Base-by-base conservation (phyloP, 2,329 filamentous ascomycete species). In the Didymella arachidicola region DNA sequence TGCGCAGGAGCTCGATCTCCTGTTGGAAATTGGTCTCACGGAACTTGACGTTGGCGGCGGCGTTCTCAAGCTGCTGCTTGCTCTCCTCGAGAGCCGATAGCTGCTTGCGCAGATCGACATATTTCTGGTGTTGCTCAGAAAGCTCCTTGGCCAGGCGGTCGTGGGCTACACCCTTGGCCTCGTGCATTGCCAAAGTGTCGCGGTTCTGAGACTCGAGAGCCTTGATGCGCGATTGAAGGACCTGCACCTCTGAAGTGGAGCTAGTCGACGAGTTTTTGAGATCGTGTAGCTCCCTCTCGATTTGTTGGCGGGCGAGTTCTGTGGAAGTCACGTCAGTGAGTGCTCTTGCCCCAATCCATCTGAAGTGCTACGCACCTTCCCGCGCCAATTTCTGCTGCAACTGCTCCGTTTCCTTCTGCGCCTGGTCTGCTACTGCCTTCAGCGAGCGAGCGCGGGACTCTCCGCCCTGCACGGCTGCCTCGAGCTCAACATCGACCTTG, bases 121-220 rank as follows among this genome's bases (percentile, higher is more conserved):
- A 91, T 75, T 96, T 96, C 71, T 94, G 88, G 72, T 98, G 94
- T 70, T 96, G 92, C 50, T 90, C 86, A 39, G 93, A 89, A 19
- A 99, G 85, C 70, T 99, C 95, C 58, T 93, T 89, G 4, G 92
- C 88, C 2, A 99, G 84, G 60, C 88, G 88, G 66, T 97, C 91
- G 73, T 97, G 92, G 36, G 93, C 91, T 10, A 87, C 87, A 53
- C 91, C 92, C 78, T 97, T 97, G 18, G 92, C 89, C 72, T 98
- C 94, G 61, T 98, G 88, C 32, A 97, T 87, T 41, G 91, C 89
- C 4, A 98, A 80, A 14, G 93, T 94, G 64, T 97, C 94, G 61
- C 95, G 89, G 73, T 97, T 98, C 7, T 94, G 95, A 0, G 91
- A 88, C 78, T 99, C 93, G 2, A 99, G 86, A 0, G 92, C 91